Evolutionary conservation across 257 asterid species (phyloP), one percentile per base, ranked within the genome.

Genomic region (Solanum acaule): DNA sequence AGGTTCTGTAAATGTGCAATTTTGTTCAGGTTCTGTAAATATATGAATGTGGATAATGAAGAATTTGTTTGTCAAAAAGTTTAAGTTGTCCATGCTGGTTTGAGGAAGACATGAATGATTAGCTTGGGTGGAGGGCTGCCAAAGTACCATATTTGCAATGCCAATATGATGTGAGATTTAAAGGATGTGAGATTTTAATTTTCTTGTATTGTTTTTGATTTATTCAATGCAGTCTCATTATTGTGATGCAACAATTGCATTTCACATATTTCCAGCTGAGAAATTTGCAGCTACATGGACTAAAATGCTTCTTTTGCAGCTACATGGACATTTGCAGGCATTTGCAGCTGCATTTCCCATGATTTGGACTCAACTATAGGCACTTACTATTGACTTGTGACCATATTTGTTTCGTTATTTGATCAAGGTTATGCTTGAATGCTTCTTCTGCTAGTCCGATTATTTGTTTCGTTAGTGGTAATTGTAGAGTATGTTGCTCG

Each of bases 71-170:
- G 31, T 29, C 31, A 29, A 29, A 29, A 29, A 29, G 31, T 29
- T 29, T 29, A 31, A 31, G 33, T 2, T 34, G 98, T 97, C 84
- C 98, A 93, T 91, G 96, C 94, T 83, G 96, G 98, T 37, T 93
- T 77, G 13, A 92, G 96, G 90, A 97, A 96, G 91, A 96, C 96
- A 2, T 98, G 98, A 86, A 92, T 96, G 94, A 92, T 97, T 86
- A 92, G 95, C 79, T 96, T 96, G 22, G 99, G 98, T 33, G 99
- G 99, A 79, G 99, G 99, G 84, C 92, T 97, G 73, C 99, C 99
- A 31, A 97, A 97, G 92, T 98, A 97, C 89, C 99, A 97, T 86
- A 95, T 97, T 87, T 95, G 98, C 93, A 96, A 97, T 90, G 98
- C 98, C 6, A 97, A 97, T 91, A 97, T 96, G 99, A 96, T 97